A percentile compares a stretch with the other conserved stretches of the same genome.
Conservation (phyloP, 192 early-diverging fungal genomes). For the Backusella circina region DNA sequence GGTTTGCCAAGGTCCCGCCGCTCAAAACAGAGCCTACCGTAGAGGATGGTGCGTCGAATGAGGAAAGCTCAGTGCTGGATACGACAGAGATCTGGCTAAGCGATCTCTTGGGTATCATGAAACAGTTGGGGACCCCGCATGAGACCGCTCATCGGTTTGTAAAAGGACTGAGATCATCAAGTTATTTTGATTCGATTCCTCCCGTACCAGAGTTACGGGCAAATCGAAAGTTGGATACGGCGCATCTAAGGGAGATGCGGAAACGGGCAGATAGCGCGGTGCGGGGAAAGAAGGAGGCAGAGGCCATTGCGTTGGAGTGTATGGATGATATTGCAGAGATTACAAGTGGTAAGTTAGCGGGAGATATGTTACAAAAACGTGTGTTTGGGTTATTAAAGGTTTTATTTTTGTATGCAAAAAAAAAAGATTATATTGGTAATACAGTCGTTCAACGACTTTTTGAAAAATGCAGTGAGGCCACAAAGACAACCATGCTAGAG, state of each 20-base stretch:
- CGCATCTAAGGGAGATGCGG: slow-evolving; percentile 79
- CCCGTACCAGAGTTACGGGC: neutral
- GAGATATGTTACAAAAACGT: too few species aligned
- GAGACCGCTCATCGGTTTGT: neutral
- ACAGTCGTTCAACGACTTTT: slow-evolving; percentile 91
- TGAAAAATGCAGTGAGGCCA: slow-evolving; percentile 68
- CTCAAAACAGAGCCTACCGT: slow-evolving; percentile 30
- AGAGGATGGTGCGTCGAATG: neutral
- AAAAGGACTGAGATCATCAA: neutral
- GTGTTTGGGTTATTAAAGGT: too few species aligned
- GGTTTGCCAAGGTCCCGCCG: slow-evolving; percentile 85
- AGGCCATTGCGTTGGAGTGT: slow-evolving; percentile 69
- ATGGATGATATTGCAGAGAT: slow-evolving; percentile 85
- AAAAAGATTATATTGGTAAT: slow-evolving; percentile 95
- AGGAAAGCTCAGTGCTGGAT: neutral
- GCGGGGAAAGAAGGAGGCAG: slow-evolving; percentile 60
- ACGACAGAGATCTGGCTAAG: neutral
- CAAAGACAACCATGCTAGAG: slow-evolving; percentile 70
- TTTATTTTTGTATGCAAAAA: neutral
- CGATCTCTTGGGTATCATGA: neutral
- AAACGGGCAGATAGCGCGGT: slow-evolving; percentile 68
- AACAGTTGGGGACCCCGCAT: neutral
- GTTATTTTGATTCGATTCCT: slow-evolving; percentile 35
- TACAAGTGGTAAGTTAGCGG: slow-evolving; percentile 64
- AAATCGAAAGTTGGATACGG: slow-evolving; percentile 64